These are phyloP conservation scores for Punica granatum DNA, from an alignment of 345 rosid species.

Conservation along the genomic window DNA sequence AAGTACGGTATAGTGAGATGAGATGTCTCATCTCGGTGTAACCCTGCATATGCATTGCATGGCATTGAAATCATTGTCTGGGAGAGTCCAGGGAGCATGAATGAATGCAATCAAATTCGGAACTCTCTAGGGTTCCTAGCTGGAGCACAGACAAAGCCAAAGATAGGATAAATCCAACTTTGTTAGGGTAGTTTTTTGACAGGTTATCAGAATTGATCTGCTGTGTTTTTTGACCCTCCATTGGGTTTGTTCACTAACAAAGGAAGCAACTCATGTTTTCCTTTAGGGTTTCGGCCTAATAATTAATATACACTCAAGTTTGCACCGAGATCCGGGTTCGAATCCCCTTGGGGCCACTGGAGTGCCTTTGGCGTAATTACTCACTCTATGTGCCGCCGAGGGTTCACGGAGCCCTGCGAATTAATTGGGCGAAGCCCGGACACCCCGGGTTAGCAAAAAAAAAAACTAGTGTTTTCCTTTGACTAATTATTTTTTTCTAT, in stretches of 20 bases:
- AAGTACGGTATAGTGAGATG: background rate
- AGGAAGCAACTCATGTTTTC: too few relatives aligned
- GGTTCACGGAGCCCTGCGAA: too few relatives aligned
- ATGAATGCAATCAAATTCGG: too few relatives aligned
- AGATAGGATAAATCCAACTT: background rate
- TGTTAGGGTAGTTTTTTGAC: constrained; percentile 2
- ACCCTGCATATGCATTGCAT: background rate
- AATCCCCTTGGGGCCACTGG: too few relatives aligned
- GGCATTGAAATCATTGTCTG: background rate
- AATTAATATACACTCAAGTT: too few relatives aligned
- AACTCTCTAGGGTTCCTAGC: background rate
- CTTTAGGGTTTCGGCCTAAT: too few relatives aligned
- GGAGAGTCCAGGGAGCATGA: background rate
- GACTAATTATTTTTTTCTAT: background rate
- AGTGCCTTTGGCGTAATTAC: too few relatives aligned
- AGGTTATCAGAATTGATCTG: background rate
- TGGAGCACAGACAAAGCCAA: background rate
- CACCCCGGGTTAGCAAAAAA: too few relatives aligned
- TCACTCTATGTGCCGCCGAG: too few relatives aligned
- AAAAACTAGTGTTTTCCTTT: constrained; percentile 7
- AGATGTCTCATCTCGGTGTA: background rate
- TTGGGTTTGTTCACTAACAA: background rate
- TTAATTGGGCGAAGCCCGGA: too few relatives aligned
- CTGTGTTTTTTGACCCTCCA: background rate
- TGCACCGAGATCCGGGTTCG: too few relatives aligned